These are phyloP conservation scores for Triticum aestivum DNA, from an alignment of 176 grass and related monocot species.

Conservation along the genomic window DNA sequence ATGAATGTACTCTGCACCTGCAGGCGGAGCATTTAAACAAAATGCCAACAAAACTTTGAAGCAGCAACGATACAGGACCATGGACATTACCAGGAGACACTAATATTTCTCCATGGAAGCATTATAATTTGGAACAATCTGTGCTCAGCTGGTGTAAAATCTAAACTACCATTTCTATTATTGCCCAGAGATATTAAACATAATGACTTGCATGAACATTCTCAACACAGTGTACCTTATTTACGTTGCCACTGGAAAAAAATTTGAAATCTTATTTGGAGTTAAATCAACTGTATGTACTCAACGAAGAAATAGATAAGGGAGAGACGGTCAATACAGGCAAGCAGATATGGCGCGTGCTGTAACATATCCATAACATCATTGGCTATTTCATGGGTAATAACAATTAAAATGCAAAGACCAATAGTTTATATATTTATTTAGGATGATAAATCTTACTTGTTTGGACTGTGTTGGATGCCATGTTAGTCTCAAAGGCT, in stretches of 20 bases:
- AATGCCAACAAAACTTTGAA: neutral
- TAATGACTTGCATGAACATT: neutral
- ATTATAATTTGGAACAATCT: neutral
- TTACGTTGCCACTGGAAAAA: neutral
- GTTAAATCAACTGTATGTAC: neutral
- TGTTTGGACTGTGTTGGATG: slow-evolving; percentile 23
- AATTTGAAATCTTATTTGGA: neutral
- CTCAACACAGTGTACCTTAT: neutral
- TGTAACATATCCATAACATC: neutral
- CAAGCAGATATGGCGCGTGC: neutral
- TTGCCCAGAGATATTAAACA: neutral
- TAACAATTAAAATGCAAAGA: neutral
- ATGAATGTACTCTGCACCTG: slow-evolving; percentile 57
- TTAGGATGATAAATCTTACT: slow-evolving; percentile 1
- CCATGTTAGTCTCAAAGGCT: slow-evolving; percentile 58
- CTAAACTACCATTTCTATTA: neutral
- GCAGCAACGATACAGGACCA: neutral
- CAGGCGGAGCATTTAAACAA: slow-evolving; percentile 27
- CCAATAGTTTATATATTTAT: neutral
- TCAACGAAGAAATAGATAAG: neutral
- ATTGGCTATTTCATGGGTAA: neutral
- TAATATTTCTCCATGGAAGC: neutral
- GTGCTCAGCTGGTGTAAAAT: neutral
- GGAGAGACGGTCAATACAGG: neutral
- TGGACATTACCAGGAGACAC: neutral